Evolutionary conservation across 164 flowering plant species (phyloP), one percentile per base, ranked within the genome.

Genomic region (Tinospora cordifolia): DNA sequence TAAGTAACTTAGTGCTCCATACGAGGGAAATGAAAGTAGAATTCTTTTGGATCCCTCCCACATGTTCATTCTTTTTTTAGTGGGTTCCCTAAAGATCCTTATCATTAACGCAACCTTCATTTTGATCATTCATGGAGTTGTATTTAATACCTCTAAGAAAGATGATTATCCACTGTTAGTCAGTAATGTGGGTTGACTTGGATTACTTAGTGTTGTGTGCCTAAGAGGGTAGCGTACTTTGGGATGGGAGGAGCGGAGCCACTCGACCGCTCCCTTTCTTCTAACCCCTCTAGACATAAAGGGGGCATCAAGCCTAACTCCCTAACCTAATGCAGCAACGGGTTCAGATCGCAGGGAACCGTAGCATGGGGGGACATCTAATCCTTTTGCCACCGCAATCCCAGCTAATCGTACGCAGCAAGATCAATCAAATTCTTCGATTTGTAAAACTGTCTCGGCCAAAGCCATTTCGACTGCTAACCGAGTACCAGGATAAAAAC

Each of bases 151-250:
- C 64, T 69, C 64, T 30, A 49, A 30, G 64, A 69, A 69, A 69
- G 24, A 54, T 30, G 44, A 49, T 68, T 68, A 68, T 68, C 70
- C 70, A 27, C 70, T 7, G 62, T 49, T 68, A 68, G 62, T 68
- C 60, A 47, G 62, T 68, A 21, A 68, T 68, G 70, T 68, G 70
- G 70, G 59, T 68, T 47, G 62, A 40, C 70, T 68, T 68, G 60
- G 70, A 68, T 68, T 68, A 68, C 62, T 68, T 68, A 68, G 70
- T 47, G 60, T 68, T 74, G 69, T 34, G 44, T 38, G 49, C 76
- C 76, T 67, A 68, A 46, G 72, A 68, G 76, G 68, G 76, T 63
- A 74, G 65, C 65, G 65, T n/a, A n/a, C n/a, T n/a, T n/a, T n/a
- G n/a, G n/a, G n/a, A n/a, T n/a, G n/a, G n/a, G n/a, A n/a, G n/a